These are phyloP conservation scores for Leccinum fibrillosum DNA, from an alignment of 768 basidiomycete genomes.

Conservation along the genomic window DNA sequence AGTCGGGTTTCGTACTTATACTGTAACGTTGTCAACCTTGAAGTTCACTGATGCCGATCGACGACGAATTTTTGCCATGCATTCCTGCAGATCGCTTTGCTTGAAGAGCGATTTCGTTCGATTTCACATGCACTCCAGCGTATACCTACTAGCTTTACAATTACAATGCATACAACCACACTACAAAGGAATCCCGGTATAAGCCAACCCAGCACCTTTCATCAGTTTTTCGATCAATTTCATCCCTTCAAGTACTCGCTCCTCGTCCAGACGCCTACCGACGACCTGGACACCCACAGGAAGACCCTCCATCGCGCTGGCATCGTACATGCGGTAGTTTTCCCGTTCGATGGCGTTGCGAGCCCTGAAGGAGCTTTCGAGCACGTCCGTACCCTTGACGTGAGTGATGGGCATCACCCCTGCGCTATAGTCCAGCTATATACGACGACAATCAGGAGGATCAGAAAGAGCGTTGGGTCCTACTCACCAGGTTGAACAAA, in stretches of 20 bases:
- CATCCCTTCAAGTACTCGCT: constrained; percentile 47
- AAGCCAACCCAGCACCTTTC: constrained; percentile 21
- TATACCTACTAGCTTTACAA: not conserved
- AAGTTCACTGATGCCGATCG: no score
- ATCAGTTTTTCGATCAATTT: constrained; percentile 35
- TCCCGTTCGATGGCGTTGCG: constrained; percentile 38
- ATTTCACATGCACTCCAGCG: not conserved
- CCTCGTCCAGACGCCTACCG: constrained; percentile 44
- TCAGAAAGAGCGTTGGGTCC: not conserved
- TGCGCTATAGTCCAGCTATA: constrained; percentile 44
- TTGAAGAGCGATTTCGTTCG: no score
- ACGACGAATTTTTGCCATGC: no score
- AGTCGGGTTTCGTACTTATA: no score
- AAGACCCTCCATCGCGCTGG: constrained; percentile 41
- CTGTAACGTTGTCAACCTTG: no score
- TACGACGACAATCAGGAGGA: not conserved
- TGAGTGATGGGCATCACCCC: constrained; percentile 44
- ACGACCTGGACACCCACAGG: constrained; percentile 45
- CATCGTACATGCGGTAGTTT: constrained; percentile 41
- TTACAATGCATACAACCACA: not conserved
- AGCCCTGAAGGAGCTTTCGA: constrained; percentile 21
- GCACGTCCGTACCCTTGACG: constrained; percentile 36
- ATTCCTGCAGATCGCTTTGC: no score
- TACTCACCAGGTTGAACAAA: constrained; percentile 61
- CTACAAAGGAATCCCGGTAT: constrained; percentile 25